phyloP scores from a whole-genome alignment of 345 rosid species.

The Linum tenue region DNA sequence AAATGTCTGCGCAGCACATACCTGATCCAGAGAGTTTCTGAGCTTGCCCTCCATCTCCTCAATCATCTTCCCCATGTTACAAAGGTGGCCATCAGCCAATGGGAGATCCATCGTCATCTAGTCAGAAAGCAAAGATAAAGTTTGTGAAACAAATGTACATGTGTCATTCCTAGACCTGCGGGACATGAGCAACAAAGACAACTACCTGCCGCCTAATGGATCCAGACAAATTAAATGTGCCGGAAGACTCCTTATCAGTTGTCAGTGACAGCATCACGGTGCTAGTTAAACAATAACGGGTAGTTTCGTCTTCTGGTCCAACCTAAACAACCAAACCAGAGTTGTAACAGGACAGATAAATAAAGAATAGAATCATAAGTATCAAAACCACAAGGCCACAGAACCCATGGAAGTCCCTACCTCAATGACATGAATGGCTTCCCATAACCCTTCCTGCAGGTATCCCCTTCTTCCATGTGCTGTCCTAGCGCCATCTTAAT shows the following conservation, averaged over 20 bases:
- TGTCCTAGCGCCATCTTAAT: conserved; percentile 79
- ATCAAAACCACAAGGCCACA: neutral
- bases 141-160: no score
- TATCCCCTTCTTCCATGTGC: conserved; percentile 92
- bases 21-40: conserved; percentile 94
- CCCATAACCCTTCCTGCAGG: conserved; percentile 98
- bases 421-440: conserved; percentile 93
- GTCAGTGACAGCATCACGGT: conserved; percentile 91
- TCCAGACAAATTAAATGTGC: conserved; percentile 85
- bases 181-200: neutral
- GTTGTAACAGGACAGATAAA: neutral
- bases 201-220: conserved; percentile 90
- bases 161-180: neutral
- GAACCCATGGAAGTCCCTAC: conserved; percentile 19
- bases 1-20: conserved; percentile 5
- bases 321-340: conserved; percentile 39
- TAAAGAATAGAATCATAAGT: neutral
- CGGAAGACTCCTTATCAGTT: conserved; percentile 65
- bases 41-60: conserved; percentile 97
- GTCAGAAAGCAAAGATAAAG: neutral
- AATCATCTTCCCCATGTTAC: conserved; percentile 98
- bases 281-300: conserved; percentile 89
- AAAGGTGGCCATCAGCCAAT: conserved; percentile 81
- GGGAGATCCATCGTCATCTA: conserved; percentile 88
- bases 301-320: conserved; percentile 70